Base-by-base conservation (phyloP, 176 grass and related monocot genomes). In the Puccinellia tenuiflora region DNA sequence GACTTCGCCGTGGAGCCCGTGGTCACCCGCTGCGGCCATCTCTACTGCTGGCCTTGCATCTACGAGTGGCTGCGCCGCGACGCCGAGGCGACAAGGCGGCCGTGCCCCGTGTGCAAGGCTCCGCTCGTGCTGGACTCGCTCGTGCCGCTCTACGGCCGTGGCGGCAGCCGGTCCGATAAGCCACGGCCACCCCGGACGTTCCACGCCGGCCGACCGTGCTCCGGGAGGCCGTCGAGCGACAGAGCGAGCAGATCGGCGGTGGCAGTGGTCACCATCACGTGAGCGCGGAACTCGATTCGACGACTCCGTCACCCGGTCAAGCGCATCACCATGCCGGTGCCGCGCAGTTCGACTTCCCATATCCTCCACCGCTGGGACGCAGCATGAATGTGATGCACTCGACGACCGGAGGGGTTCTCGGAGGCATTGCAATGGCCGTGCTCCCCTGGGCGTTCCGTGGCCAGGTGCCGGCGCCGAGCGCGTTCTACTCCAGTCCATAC, bases 11-110 rank as follows among this genome's bases (percentile, higher is more conserved):
- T 61, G 46, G 91, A 99, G 73, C 93, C 96, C 45, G 93, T 99
- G 79, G 91, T 96, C 62, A 99, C 96, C 29, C 87, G 90, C 53
- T 99, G 96, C 63, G 96, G 96, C 51, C 96, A 96, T 61, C 91
- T 99, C 89, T 99, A 90, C 87, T 99, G 96, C 70, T 99, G 96
- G 93, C 85, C 93, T 48, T 99, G 96, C 91, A 99, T 99, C 48
- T 96, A 99, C 91, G 87, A 96, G 82, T 99, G 96, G 93, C 91
- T 99, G 60, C 69, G 87, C 79, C 80, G 26, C n/a, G 54, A 81
- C 65, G 28, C 15, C 55, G 85, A 57, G 39, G 39, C 56, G 17
- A 45, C 85, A 7, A 45, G 80, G 35, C 89, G 50, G 34, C 87
- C 77, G 42, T 96, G 91, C 83, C 96, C 96, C 4, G 93, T 99